Evolutionary conservation across 192 early-diverging fungal genomes (phyloP).

Genomic region (Chytriomyces sp.): DNA sequence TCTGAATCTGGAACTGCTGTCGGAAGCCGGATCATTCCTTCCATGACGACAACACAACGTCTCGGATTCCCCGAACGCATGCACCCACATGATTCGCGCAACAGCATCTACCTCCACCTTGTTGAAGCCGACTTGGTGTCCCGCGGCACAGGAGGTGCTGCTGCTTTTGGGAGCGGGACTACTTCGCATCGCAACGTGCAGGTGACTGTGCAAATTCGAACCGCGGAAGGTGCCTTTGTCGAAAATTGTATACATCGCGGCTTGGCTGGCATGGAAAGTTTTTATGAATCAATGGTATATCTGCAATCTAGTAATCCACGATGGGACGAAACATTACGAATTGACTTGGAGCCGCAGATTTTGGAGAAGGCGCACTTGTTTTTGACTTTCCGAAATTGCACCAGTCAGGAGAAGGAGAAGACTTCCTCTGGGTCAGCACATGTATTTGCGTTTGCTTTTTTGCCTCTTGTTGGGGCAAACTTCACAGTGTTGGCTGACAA

Average conservation of each 20-base stretch:
- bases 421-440: no score
- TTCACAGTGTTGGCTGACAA: slow-evolving; percentile 61
- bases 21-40: not conserved
- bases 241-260: slow-evolving; percentile 58
- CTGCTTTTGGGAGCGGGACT: not conserved
- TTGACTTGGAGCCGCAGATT: slow-evolving; percentile 57
- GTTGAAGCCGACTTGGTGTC: slow-evolving; percentile 58
- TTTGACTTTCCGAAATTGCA: slow-evolving; percentile 58
- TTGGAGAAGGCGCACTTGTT: slow-evolving; percentile 65
- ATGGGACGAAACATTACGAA: slow-evolving; percentile 67
- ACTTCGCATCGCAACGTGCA: slow-evolving; percentile 63
- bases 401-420: slow-evolving; percentile 23
- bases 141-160: slow-evolving; percentile 28
- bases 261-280: slow-evolving; percentile 30
- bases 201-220: slow-evolving; percentile 59
- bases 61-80: slow-evolving; percentile 62
- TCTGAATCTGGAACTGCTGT: not conserved
- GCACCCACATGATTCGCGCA: slow-evolving; percentile 45
- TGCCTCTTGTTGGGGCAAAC: slow-evolving; percentile 1
- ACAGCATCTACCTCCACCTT: slow-evolving; percentile 65
- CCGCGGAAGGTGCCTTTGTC: slow-evolving; percentile 57
- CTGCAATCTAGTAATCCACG: slow-evolving; percentile 60
- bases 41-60: slow-evolving; percentile 43
- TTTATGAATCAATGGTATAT: slow-evolving; percentile 63
- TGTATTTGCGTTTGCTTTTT: no score